These are phyloP conservation scores for Citrullus amarus DNA, from an alignment of 306 rosid species.

Conservation along the genomic window DNA sequence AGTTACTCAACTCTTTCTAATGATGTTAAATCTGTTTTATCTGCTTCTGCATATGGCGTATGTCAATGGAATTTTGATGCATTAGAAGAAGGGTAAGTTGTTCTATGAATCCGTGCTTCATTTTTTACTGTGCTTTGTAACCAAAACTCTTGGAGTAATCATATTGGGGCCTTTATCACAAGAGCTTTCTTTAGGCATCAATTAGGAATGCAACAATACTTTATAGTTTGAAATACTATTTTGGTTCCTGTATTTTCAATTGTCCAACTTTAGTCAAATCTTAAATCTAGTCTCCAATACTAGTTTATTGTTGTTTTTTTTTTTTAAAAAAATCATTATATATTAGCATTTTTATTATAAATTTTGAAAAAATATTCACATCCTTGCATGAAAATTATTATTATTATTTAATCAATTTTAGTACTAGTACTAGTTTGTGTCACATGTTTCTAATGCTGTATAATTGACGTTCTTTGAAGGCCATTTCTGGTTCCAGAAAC, in stretches of 20 bases:
- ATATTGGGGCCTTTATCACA: neutral
- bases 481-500: slow-evolving; percentile 58
- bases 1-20: slow-evolving; percentile 32
- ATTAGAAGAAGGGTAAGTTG: slow-evolving; percentile 57
- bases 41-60: slow-evolving; percentile 79
- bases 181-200: neutral
- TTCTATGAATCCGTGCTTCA: neutral
- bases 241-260: too few relatives aligned
- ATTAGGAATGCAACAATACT: neutral
- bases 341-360: too few relatives aligned
- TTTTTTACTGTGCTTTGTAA: neutral
- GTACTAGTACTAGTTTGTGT: neutral
- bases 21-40: slow-evolving; percentile 37
- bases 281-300: too few relatives aligned
- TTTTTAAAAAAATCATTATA: too few relatives aligned
- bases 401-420: too few relatives aligned
- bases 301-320: too few relatives aligned
- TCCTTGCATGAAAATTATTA: too few relatives aligned
- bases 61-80: slow-evolving; percentile 60
- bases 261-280: too few relatives aligned
- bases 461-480: slow-evolving; percentile 29
- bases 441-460: slow-evolving; percentile 13
- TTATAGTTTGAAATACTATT: too few relatives aligned
- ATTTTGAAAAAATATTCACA: too few relatives aligned
- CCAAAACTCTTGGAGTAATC: neutral